These are phyloP conservation scores for Botryotinia calthae DNA, from an alignment of 2,329 filamentous ascomycete species.

Conservation along the genomic window DNA sequence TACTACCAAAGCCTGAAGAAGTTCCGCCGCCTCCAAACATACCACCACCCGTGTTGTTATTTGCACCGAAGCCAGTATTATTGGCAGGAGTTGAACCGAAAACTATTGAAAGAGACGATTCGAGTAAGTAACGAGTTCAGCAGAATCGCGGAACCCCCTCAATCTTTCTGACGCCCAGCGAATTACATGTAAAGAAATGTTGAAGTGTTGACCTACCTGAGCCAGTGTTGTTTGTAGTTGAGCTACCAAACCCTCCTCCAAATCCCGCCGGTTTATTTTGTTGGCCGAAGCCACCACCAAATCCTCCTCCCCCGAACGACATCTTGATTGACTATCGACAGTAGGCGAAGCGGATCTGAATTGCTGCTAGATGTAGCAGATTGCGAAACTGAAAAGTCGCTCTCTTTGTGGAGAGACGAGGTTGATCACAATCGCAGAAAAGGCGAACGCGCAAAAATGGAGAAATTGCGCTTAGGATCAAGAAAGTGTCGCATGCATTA, in stretches of 20 bases:
- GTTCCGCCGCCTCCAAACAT: conserved; percentile 40
- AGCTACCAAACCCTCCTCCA: conserved; percentile 52
- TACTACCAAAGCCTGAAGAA: conserved; percentile 37
- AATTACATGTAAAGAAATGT: conserved; percentile 15
- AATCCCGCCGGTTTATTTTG: conserved; percentile 55
- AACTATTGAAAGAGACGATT: conserved; percentile 39
- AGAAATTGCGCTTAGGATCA: conserved; percentile 33
- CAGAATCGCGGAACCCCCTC: conserved; percentile 17
- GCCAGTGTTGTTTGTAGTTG: conserved; percentile 32
- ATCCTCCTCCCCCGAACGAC: conserved; percentile 42
- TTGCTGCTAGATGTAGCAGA: conserved; percentile 17
- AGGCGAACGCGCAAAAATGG: conserved; percentile 32
- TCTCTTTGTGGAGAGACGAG: conserved; percentile 25
- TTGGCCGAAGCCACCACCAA: conserved; percentile 55
- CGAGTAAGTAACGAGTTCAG: conserved; percentile 39
- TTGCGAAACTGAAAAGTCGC: conserved; percentile 21
- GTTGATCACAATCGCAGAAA: conserved; percentile 32
- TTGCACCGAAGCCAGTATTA: conserved; percentile 43
- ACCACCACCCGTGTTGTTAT: conserved; percentile 40
- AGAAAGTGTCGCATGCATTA: conserved; percentile 34
- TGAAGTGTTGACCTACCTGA: conserved; percentile 39
- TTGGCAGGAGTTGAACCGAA: conserved; percentile 42
- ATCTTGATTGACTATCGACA: conserved; percentile 30
- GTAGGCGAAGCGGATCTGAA: conserved; percentile 13
- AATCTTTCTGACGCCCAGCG: background rate